Evolutionary conservation across 345 rosid species (phyloP), one percentile per base, ranked within the genome.

Genomic region (Moricandia moricandioides): DNA sequence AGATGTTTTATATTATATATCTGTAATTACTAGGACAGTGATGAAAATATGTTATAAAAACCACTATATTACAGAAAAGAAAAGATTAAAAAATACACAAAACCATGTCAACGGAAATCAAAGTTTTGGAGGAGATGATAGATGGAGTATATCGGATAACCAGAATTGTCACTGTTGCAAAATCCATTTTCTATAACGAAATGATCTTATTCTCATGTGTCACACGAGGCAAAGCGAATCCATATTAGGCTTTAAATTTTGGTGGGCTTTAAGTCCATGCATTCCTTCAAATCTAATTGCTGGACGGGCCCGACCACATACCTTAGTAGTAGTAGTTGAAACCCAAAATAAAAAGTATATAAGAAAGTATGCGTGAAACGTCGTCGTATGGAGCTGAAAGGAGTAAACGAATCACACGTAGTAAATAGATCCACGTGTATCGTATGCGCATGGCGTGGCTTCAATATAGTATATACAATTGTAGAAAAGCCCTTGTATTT

Each of bases 331-430:
- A 21, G 24, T 21, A 21, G 24, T 21, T 21, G 2, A 21, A 21
- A 21, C 24, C n/a, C n/a, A n/a, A n/a, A n/a, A 21, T 0, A 21
- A 21, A 21, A 21, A 21, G 24, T 21, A 21, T 0, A 21, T 21
- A 21, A 21, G 24, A 21, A 21, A 21, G 24, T 21, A 21, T 21
- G 24, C 24, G 24, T 21, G 24, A 21, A 21, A 69, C 63, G 64
- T 8, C 2, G 5, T 10, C 73, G 73, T 69, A 37, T 37, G 7
- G 0, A 18, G 39, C 8, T 59, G 2, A 24, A 56, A 5, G 73
- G 64, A 69, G 61, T 39, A 27, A 69, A 39, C 4, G 64, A 69
- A 21, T 69, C 54, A 69, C 73, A 69, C 73, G 73, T 69, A 58
- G 63, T 14, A 1, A 14, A 21, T 2, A 5, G 40, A 30, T 17